Base-by-base conservation (phyloP, 1,139 yeast species). In the Yamadazyma membranifaciens region DNA sequence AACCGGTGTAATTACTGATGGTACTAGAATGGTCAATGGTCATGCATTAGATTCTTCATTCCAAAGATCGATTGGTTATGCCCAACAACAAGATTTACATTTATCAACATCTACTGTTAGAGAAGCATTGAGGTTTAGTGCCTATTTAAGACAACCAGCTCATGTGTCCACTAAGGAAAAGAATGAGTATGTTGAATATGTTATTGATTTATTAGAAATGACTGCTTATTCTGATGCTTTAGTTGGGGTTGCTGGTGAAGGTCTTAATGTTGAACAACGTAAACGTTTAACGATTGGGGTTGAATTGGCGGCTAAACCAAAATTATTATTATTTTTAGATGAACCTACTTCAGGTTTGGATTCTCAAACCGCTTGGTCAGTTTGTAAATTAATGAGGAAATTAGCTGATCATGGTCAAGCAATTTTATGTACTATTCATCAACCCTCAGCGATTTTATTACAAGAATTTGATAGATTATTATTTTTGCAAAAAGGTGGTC, bases 341-440 rank as follows among this genome's bases (percentile, higher is more conserved):
- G 96, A 88, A 60, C 96, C 96, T 9, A 88, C 96, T 16, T 87
- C 96, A 6, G 96, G 96, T 57, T 72, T 88, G 50, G 96, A 88
- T 59, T 87, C 96, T 17, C 95, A 87, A 63, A 84, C 95, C 42
- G 95, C 96, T 14, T 86, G 95, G 95, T 80, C 94, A 29, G 80
- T 85, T 52, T 82, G 89, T 65, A 80, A 83, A 57, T 71, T 87
- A 63, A 78, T 86, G 81, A 78, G 87, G 64, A 83, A 81, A 62
- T 71, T 86, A 44, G 87, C 92, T 25, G 73, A 80, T 56, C 81
- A 80, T 51, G 95, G 95, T 31, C 95, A 86, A 63, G 92, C 94
- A 37, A 81, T 86, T 56, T 66, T 85, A 57, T 85, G 92, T 67
- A 85, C 94, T 10, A 85, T 85, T 49, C 94, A 85, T 60, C 94